phyloP scores from a whole-genome alignment of 768 basidiomycete species.

The Kwoniella bestiolae region DNA sequence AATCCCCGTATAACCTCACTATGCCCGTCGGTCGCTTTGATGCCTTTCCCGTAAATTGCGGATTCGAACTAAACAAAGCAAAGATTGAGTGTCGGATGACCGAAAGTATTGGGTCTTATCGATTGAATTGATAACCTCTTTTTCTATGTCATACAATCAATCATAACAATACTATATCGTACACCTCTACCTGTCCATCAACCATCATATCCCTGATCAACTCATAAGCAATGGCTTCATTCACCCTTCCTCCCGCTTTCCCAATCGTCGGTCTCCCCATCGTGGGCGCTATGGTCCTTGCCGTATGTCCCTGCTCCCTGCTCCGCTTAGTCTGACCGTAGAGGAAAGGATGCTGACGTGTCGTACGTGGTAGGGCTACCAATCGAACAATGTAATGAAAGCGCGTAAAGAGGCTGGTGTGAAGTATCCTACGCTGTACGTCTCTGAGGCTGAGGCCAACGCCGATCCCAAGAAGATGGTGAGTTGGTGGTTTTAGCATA shows the following conservation, averaged over 20 bases:
- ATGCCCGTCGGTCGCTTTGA: background rate
- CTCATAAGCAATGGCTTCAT: conserved; percentile 1
- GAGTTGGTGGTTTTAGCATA: conserved; percentile 2
- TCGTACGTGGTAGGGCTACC: conserved; percentile 29
- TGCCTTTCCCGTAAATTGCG: background rate
- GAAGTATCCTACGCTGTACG: conserved; percentile 46
- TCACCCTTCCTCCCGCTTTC: conserved; percentile 37
- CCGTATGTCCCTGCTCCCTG: conserved; percentile 25
- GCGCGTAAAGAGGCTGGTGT: conserved; percentile 44
- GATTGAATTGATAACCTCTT: background rate
- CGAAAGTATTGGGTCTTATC: background rate
- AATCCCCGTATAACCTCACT: background rate
- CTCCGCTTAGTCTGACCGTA: background rate
- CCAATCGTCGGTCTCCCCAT: conserved; percentile 44
- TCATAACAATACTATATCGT: background rate
- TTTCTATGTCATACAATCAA: too few species aligned
- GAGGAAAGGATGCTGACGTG: background rate
- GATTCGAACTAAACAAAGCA: background rate
- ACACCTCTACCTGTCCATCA: background rate
- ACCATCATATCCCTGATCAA: background rate
- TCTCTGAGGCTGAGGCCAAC: conserved; percentile 43
- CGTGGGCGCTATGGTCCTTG: conserved; percentile 27
- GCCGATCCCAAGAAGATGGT: conserved; percentile 42
- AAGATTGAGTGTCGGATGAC: background rate
- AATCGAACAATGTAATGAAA: conserved; percentile 23